Evolutionary conservation across 768 basidiomycete species (phyloP), one percentile per base, ranked within the genome.

Genomic region (Pleurotus ostreatus): DNA sequence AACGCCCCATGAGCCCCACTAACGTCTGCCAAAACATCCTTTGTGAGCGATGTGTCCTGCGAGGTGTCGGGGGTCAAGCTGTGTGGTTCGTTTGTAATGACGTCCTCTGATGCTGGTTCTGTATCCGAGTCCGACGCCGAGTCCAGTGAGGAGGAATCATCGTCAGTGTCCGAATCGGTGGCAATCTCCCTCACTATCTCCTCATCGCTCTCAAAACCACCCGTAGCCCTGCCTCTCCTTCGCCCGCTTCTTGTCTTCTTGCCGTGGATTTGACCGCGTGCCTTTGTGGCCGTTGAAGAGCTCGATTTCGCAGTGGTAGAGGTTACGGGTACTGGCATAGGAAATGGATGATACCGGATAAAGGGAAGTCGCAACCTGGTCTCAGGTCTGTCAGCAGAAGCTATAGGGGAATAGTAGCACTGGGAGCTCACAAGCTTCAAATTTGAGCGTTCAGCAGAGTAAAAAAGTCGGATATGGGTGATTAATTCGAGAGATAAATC

Each of bases 141-240:
- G 60, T 77, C 80, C 58, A 74, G 61, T 26, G 84, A 85, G 52
- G 86, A 86, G 44, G 72, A 72, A 63, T 83, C 80, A 57, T 81
- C 80, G 46, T 81, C 82, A 46, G 83, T 84, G 5, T 75, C 72
- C 8, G 88, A 86, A 69, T 89, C 88, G 18, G 88, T 83, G 60
- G 75, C 81, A 5, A 74, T 77, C 70, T 88, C 89, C 58, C 90
- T 79, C 72, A 81, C 81, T 52, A 92, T 77, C 68, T 91, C 89
- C 25, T 91, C 89, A 63, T 92, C 90, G 60, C 88, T 90, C 53
- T 82, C 85, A 26, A 85, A 73, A 37, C 71, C 78, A 55, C 75
- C 75, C 61, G 74, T 78, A 2, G 74, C 85, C 63, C 86, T 78
- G 37, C 86, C 86, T 62, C 89, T 76, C 57, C 89, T 80, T 65